Percentiles rank a stretch among this genome's conserved stretches.
These are phyloP conservation scores for Mytilinidion resinicola DNA, from an alignment of 495 filamentous ascomycete species.

Conservation along the genomic window DNA sequence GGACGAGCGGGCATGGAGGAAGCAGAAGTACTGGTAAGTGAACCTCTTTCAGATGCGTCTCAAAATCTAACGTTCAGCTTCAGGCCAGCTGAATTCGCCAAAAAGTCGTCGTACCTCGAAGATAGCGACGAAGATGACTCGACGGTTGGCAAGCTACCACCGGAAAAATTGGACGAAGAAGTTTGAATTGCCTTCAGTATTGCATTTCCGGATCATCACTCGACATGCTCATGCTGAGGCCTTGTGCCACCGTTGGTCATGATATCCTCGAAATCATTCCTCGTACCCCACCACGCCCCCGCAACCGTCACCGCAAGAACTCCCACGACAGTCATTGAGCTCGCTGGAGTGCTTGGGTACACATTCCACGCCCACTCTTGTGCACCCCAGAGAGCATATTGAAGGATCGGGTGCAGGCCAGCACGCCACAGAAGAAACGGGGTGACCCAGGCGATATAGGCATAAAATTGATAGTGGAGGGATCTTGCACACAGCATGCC, in stretches of 20 bases:
- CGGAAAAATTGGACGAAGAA: slow-evolving; percentile 60
- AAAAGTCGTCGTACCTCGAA: slow-evolving; percentile 49
- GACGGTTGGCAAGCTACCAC: slow-evolving; percentile 74
- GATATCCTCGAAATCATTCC: slow-evolving; percentile 35
- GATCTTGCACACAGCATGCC: slow-evolving; percentile 87
- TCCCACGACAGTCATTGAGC: slow-evolving; percentile 70
- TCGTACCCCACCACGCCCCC: slow-evolving; percentile 55
- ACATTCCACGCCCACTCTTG: slow-evolving; percentile 98
- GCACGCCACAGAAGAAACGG: slow-evolving; percentile 86
- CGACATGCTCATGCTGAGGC: slow-evolving; percentile 15
- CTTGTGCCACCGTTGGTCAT: slow-evolving; percentile 2
- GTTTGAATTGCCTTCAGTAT: slow-evolving; percentile 14
- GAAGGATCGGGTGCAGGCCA: slow-evolving; percentile 63
- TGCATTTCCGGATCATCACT: slow-evolving; percentile 21
- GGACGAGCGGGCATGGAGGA: slow-evolving; percentile 88
- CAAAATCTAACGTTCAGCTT: slow-evolving; percentile 9
- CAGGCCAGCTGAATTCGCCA: slow-evolving; percentile 78
- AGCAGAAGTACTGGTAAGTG: slow-evolving; percentile 78
- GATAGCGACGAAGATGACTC: slow-evolving; percentile 70
- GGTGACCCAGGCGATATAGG: slow-evolving; percentile 85
- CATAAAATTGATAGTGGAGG: slow-evolving; percentile 96
- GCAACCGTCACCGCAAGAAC: slow-evolving; percentile 60
- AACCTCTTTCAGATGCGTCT: neutral
- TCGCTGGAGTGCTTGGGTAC: slow-evolving; percentile 79
- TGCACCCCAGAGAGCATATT: slow-evolving; percentile 66